Conservation (phyloP, 768 basidiomycete genomes). For the Amanita molliuscula region DNA sequence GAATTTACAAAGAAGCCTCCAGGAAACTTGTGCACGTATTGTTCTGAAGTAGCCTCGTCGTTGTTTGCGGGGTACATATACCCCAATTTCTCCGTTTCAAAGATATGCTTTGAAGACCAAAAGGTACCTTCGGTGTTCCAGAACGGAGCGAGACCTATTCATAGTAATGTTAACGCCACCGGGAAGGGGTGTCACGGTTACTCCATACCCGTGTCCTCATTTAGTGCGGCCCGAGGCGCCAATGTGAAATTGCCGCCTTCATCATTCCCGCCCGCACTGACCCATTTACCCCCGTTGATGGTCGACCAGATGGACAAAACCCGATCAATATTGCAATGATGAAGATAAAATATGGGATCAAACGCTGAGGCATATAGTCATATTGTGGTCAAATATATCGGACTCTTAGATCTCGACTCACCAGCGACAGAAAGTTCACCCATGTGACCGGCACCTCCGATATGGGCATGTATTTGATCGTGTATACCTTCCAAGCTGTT, state of each 20-base stretch:
- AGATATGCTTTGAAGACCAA: slow-evolving; percentile 26
- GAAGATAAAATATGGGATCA: slow-evolving; percentile 46
- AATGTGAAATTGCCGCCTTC: slow-evolving; percentile 24
- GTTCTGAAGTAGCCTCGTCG: neutral
- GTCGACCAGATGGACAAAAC: slow-evolving; percentile 39
- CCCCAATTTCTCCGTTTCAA: slow-evolving; percentile 21
- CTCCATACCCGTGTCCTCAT: slow-evolving; percentile 16
- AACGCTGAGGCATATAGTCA: slow-evolving; percentile 20
- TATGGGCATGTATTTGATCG: slow-evolving; percentile 32
- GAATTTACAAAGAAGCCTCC: neutral
- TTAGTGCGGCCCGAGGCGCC: slow-evolving; percentile 16
- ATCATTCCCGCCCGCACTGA: slow-evolving; percentile 15
- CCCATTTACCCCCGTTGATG: slow-evolving; percentile 31
- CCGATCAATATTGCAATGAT: slow-evolving; percentile 44
- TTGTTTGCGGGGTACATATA: slow-evolving; percentile 31
- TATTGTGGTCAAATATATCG: neutral
- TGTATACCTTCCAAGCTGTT: slow-evolving; percentile 44
- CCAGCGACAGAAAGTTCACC: slow-evolving; percentile 28
- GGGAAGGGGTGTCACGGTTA: neutral
- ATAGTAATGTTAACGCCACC: neutral
- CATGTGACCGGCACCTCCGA: slow-evolving; percentile 36
- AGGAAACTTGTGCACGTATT: neutral
- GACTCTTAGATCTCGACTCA: slow-evolving; percentile 8
- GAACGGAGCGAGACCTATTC: slow-evolving; percentile 39
- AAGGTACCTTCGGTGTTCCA: slow-evolving; percentile 25